phyloP scores from a whole-genome alignment of 202 grass and related monocot species.

The Schoenoplectus tabernaemontani region DNA sequence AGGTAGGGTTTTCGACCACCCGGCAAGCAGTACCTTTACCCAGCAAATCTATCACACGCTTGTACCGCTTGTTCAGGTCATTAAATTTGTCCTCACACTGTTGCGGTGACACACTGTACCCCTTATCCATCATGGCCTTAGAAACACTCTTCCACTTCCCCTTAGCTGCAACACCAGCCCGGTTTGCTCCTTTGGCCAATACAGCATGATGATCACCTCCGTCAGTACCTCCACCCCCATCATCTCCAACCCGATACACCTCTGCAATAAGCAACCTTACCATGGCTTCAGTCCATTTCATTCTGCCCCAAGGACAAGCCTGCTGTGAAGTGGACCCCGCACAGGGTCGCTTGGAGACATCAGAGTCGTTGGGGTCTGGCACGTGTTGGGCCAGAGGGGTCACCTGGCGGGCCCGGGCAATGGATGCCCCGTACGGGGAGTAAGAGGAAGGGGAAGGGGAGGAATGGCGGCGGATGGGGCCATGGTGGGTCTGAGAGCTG shows the following conservation, averaged over 20 bases:
- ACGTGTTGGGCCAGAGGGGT: not conserved
- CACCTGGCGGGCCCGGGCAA: not conserved
- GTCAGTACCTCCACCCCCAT: constrained; percentile 31
- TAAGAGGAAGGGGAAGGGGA: not conserved
- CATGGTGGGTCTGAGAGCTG: not conserved
- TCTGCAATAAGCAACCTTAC: constrained; percentile 60
- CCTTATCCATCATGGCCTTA: constrained; percentile 53
- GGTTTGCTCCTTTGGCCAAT: constrained; percentile 4
- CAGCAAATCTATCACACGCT: constrained; percentile 71
- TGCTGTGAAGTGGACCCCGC: not conserved
- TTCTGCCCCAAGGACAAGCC: constrained; percentile 56
- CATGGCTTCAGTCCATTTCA: constrained; percentile 88
- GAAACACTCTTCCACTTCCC: constrained; percentile 91
- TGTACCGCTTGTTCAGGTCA: constrained; percentile 88
- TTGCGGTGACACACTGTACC: constrained; percentile 68
- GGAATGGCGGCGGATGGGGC: not conserved
- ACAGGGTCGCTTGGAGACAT: constrained; percentile 4
- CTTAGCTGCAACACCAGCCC: constrained; percentile 32
- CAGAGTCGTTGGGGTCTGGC: not conserved
- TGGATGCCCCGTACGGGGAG: not conserved
- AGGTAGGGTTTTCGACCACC: constrained; percentile 55
- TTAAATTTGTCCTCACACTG: constrained; percentile 97
- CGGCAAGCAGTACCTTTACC: constrained; percentile 59
- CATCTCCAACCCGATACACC: constrained; percentile 50
- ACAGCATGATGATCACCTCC: not conserved